A percentile compares a stretch with the other conserved stretches of the same genome.
Conservation (phyloP, 148 eudicot species). For the Tetragonia tetragonoides region DNA sequence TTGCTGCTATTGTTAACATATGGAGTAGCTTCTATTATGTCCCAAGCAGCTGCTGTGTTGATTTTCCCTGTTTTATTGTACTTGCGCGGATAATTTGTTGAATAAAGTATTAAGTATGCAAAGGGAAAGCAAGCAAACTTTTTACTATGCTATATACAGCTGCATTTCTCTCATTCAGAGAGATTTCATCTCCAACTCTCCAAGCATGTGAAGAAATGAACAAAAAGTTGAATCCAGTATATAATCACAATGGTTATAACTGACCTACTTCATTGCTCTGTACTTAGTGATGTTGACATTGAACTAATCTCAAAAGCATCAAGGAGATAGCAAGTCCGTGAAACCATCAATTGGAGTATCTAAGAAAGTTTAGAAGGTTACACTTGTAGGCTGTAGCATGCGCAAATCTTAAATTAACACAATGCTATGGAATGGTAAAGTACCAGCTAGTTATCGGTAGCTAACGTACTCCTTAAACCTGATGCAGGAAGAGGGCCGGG, state of each 20-base stretch:
- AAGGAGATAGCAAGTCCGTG: background rate
- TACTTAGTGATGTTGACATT: too few species aligned
- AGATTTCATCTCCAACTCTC: too few species aligned
- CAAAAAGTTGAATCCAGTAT: too few species aligned
- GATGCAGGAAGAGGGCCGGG: background rate
- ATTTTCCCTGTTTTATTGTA: slow-evolving; percentile 23
- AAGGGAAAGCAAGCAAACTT: background rate
- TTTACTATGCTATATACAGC: background rate
- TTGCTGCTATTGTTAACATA: background rate
- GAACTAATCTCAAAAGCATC: too few species aligned
- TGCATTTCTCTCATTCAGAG: too few species aligned
- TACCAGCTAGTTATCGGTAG: slow-evolving; percentile 25
- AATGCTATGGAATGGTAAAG: slow-evolving; percentile 14
- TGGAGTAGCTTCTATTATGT: background rate
- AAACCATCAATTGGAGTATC: too few species aligned
- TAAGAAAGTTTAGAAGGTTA: background rate
- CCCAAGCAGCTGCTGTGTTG: background rate
- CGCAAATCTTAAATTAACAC: slow-evolving; percentile 16
- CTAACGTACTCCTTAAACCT: slow-evolving; percentile 21
- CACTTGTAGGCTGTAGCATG: background rate
- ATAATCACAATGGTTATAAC: too few species aligned
- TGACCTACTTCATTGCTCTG: too few species aligned
- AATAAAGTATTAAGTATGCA: slow-evolving; percentile 29
- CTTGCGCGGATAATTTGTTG: slow-evolving; percentile 3
- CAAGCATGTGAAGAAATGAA: too few species aligned